phyloP scores from a whole-genome alignment of 2,329 filamentous ascomycete genomes.

The Diaporthe citrichinensis region DNA sequence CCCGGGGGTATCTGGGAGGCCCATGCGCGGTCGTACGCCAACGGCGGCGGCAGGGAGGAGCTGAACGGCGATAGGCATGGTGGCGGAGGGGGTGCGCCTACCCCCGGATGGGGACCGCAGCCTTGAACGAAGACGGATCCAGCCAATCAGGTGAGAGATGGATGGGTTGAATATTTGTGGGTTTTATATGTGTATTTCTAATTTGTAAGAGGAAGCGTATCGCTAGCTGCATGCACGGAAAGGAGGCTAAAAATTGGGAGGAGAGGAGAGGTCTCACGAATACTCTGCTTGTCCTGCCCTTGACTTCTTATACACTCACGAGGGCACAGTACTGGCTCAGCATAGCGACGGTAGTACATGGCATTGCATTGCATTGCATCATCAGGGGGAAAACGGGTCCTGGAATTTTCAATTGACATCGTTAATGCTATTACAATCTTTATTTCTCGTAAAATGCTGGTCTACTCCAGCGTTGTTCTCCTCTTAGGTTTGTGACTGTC shows the following conservation, averaged over 20 bases:
- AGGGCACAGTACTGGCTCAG: neutral
- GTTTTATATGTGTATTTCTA: slow-evolving; percentile 5
- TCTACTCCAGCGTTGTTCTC: fast-evolving
- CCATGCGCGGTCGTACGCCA: slow-evolving; percentile 12
- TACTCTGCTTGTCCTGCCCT: neutral
- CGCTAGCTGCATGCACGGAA: slow-evolving; percentile 4
- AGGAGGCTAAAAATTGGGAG: neutral
- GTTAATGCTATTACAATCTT: neutral
- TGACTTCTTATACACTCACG: neutral
- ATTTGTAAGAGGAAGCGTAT: slow-evolving; percentile 8
- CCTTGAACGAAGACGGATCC: neutral
- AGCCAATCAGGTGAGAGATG: neutral
- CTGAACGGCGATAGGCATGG: slow-evolving; percentile 17
- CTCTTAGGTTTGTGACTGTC: neutral
- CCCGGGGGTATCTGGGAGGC: neutral
- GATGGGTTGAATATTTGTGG: neutral
- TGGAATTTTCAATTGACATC: neutral
- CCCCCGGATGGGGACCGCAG: slow-evolving; percentile 31
- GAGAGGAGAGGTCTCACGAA: neutral
- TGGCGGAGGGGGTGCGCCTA: neutral
- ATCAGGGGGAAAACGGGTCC: slow-evolving; percentile 19
- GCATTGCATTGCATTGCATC: slow-evolving; percentile 33
- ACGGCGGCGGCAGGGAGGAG: slow-evolving; percentile 16
- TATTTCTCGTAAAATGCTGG: neutral
- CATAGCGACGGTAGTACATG: slow-evolving; percentile 36